phyloP scores from a whole-genome alignment of 768 basidiomycete genomes.

The Termitomyces sp. region DNA sequence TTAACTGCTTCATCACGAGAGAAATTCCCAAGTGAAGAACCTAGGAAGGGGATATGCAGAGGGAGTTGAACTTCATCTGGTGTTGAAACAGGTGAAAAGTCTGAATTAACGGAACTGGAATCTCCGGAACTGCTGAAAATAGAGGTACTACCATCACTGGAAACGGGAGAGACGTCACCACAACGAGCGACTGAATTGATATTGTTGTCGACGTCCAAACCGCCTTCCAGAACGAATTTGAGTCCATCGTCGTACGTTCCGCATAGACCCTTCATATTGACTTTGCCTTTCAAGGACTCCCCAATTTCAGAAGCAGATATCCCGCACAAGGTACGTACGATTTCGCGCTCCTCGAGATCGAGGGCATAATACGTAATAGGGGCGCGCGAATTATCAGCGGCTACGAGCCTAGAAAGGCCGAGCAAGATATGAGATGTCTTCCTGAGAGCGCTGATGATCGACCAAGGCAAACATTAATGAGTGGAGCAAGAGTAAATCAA shows the following conservation, averaged over 20 bases:
- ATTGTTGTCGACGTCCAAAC: slow-evolving; percentile 30
- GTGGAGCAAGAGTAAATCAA: not conserved
- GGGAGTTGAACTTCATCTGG: slow-evolving; percentile 43
- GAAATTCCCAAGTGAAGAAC: slow-evolving; percentile 92
- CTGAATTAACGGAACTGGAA: slow-evolving; percentile 18
- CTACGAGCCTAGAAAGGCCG: slow-evolving; percentile 56
- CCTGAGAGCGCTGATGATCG: slow-evolving; percentile 58
- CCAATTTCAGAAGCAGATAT: slow-evolving; percentile 65
- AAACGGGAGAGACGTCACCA: slow-evolving; percentile 34
- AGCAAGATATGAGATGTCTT: slow-evolving; percentile 84
- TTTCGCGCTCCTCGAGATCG: slow-evolving; percentile 85
- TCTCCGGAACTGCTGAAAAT: slow-evolving; percentile 18
- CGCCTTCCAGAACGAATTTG: slow-evolving; percentile 67
- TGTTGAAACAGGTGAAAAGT: slow-evolving; percentile 36
- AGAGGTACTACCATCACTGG: slow-evolving; percentile 24
- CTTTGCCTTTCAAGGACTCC: slow-evolving; percentile 56
- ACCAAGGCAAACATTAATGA: not conserved
- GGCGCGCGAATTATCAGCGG: slow-evolving; percentile 26
- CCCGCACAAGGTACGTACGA: slow-evolving; percentile 70
- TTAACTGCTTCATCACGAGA: slow-evolving; percentile 55
- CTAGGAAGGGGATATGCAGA: slow-evolving; percentile 85
- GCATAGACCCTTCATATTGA: slow-evolving; percentile 78
- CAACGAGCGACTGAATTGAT: slow-evolving; percentile 7
- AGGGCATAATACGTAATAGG: slow-evolving; percentile 87
- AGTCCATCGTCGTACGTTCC: slow-evolving; percentile 91